phyloP scores from a whole-genome alignment of 2,329 filamentous ascomycete genomes.

The Ascochyta pisi region DNA sequence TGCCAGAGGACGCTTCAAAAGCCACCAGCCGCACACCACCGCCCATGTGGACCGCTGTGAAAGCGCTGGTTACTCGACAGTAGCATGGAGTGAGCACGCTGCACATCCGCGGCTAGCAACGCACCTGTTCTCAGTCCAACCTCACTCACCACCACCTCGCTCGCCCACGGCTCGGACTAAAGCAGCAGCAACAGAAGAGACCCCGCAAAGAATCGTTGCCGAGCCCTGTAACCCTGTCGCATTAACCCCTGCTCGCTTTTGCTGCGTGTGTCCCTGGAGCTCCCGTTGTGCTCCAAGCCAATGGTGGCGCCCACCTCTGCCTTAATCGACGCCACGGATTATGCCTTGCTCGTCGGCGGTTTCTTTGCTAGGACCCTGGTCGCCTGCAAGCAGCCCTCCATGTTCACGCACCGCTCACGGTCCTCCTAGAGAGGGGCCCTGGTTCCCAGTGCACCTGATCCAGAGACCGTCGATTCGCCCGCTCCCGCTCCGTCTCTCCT shows the following conservation, averaged over 20 bases:
- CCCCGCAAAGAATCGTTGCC: constrained; percentile 54
- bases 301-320: constrained; percentile 44
- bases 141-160: constrained; percentile 28
- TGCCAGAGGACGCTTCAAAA: constrained; percentile 35
- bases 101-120: constrained; percentile 32
- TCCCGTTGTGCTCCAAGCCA: constrained; percentile 49
- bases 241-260: constrained; percentile 32
- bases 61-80: constrained; percentile 38
- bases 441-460: constrained; percentile 46
- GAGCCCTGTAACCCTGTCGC: constrained; percentile 42
- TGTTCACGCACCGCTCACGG: constrained; percentile 46
- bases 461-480: constrained; percentile 47
- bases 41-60: constrained; percentile 26
- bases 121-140: constrained; percentile 24
- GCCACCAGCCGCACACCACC: constrained; percentile 34
- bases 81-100: constrained; percentile 33
- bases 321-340: constrained; percentile 48
- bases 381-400: constrained; percentile 45
- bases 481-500: constrained; percentile 41
- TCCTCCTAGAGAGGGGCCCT: constrained; percentile 45
- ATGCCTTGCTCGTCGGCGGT: constrained; percentile 50
- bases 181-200: constrained; percentile 40
- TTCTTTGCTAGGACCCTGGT: constrained; percentile 47
- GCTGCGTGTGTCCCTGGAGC: constrained; percentile 46
- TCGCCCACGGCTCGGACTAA: constrained; percentile 33